Conservation (phyloP, 371 early-diverging fungal species). For the Mortierella sp. region DNA sequence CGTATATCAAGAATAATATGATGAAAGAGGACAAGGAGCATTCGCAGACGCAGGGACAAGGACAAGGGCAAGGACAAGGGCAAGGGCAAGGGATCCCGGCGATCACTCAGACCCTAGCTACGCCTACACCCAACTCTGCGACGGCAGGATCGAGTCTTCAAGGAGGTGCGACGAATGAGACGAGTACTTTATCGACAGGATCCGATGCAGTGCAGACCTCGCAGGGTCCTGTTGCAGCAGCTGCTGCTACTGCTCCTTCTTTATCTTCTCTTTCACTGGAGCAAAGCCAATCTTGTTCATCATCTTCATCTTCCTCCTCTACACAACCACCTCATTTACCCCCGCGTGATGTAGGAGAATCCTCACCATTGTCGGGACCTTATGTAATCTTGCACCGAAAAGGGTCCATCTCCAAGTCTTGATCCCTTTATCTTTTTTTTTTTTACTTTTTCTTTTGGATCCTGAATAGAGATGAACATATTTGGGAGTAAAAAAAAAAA, state of each 20-base stretch:
- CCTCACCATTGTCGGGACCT: constrained; percentile 24
- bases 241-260: background rate
- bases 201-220: background rate
- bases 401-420: constrained; percentile 8
- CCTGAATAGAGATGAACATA: too few relatives aligned
- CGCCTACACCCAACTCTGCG: constrained; percentile 6
- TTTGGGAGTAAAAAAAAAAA: too few relatives aligned
- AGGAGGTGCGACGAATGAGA: too few relatives aligned
- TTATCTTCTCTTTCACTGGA: too few relatives aligned
- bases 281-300: background rate
- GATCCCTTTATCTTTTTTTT: too few relatives aligned
- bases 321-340: background rate
- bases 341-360: background rate
- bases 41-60: background rate
- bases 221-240: background rate
- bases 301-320: background rate
- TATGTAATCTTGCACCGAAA: constrained; percentile 41
- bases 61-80: background rate
- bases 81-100: constrained; percentile 8
- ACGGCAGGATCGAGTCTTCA: background rate
- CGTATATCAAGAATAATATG: constrained; percentile 50
- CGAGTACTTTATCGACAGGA: too few relatives aligned
- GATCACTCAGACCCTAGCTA: constrained; percentile 13
- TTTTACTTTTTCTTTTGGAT: too few relatives aligned
- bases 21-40: constrained; percentile 26